phyloP scores from a whole-genome alignment of 768 basidiomycete species.

The Podaxis sp. region DNA sequence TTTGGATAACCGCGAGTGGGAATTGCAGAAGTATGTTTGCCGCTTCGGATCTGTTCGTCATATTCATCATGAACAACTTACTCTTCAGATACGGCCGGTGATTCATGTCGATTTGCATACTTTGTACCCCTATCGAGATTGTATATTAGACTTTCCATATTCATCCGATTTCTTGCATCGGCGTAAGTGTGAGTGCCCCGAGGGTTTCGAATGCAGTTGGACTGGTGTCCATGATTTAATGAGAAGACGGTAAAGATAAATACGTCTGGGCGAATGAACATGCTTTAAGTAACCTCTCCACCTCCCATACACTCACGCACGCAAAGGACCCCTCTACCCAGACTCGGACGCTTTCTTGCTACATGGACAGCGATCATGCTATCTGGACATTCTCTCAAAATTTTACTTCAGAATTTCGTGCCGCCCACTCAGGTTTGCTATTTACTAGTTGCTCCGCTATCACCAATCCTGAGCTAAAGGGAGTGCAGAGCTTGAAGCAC shows the following conservation, averaged over 20 bases:
- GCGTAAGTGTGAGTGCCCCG: too few species aligned
- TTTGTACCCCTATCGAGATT: not conserved
- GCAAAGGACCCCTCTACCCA: not conserved
- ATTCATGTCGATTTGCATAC: not conserved
- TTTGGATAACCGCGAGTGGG: slow-evolving; percentile 95
- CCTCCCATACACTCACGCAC: not conserved
- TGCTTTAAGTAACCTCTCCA: not conserved
- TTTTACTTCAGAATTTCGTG: slow-evolving; percentile 51
- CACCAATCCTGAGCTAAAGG: slow-evolving; percentile 9
- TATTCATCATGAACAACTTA: slow-evolving; percentile 4
- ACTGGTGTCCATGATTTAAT: too few species aligned
- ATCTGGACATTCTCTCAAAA: slow-evolving; percentile 47
- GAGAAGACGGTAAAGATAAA: too few species aligned
- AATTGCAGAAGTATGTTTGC: slow-evolving; percentile 84
- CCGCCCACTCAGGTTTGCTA: slow-evolving; percentile 48
- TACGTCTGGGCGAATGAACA: too few species aligned
- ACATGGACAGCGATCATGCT: slow-evolving; percentile 25
- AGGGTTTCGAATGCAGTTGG: too few species aligned
- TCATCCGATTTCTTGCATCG: not conserved
- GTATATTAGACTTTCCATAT: slow-evolving; percentile 7
- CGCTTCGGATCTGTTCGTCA: not conserved
- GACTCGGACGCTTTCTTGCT: not conserved
- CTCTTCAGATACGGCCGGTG: slow-evolving; percentile 40
- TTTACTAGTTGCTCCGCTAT: slow-evolving; percentile 10
- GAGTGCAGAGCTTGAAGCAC: slow-evolving; percentile 45